Base-by-base conservation (phyloP, 768 basidiomycete species). In the Mrakia hoshinonis region DNA sequence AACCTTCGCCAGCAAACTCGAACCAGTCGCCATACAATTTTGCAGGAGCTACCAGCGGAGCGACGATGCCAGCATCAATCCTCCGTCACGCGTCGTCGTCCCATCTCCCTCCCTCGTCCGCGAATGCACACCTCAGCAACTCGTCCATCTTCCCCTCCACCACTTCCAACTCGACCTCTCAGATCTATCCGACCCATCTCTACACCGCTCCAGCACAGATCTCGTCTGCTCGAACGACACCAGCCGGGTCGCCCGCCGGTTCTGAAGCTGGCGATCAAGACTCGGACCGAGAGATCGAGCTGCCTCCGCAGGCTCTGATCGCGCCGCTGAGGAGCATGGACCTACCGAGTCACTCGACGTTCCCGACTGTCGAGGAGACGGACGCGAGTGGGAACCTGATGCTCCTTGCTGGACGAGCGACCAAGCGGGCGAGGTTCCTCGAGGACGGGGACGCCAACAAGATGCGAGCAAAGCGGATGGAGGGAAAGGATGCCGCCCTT, bases 321-420 rank as follows among this genome's bases (percentile, higher is more conserved):
- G 58, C 58, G 18, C 58, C 58, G 9, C 34, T 61, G 15, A 31
- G 48, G 68, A 67, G n/a, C 46, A 65, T 48, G 67, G 48, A 9
- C 49, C 22, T 43, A n/a, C 67, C 26, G 64, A 71, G 26, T 72
- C 74, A 24, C 70, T 76, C 69, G 38, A 84, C 85, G 43, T 84
- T 46, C 85, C 15, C 81, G 83, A 3, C 83, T 85, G 18, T 89
- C 89, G 1, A 86, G 85, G 86, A 72, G 85, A 84, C 49, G 90
- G 91, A 61, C 67, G 38, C 52, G 67, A 58, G 67, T 18, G 54
- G 64, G 22, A 47, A 48, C 26, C 48, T 66, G 29, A 49, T 66
- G 48, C 64, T 66, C 22, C 64, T 66, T 9, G 64, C 64, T 9
- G 64, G 64, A 66, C 36, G 54, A 48, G 67, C 67, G 24, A 66